Evolutionary conservation across 225 moss, liverwort and hornwort genomes (phyloP), one percentile per base, ranked within the genome.

Genomic region (Bryum argenteum): DNA sequence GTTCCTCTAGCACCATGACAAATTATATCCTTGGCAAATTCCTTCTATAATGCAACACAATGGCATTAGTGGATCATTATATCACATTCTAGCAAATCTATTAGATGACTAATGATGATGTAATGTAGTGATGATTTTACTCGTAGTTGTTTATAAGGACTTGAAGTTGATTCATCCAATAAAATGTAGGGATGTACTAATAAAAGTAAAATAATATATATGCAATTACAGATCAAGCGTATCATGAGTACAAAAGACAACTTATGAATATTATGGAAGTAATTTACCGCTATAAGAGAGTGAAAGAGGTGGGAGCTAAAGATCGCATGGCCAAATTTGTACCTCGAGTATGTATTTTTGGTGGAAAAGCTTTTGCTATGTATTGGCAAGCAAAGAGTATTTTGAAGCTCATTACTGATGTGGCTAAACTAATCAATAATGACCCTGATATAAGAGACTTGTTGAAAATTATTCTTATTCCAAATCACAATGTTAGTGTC

Each of bases 161-260:
- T 26, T 26, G 4, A 2, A 33, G 33, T 33, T 6, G 7, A 11
- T 14, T 47, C n/a, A 13, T 47, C 16, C 16, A 48, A 48, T 14
- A 0, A 5, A 17, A 7, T 48, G 10, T 48, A 14, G 16, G 5
- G 5, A 33, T 33, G 33, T 48, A 14, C 75, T 39, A 10, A 7
- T 55, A 8, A 19, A 8, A 67, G 3, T 23, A 51, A 53, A 53
- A 37, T 63, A 56, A 66, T 48, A 13, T 13, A 13, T 3, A 48
- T 48, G 58, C 59, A 47, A 53, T 24, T 48, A 42, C 72, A 97
- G 97, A 94, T 97, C 64, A 97, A 97, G 82, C 90, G 94, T 19
- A 94, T 98, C 94, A 98, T 53, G 97, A 98, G 77, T 98, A 98
- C 78, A 98, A 94, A 72, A 91, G 97, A 56, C 94, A 98, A 73